Evolutionary conservation across 192 early-diverging fungal species (phyloP).

Genomic region (Coemansia sp.): DNA sequence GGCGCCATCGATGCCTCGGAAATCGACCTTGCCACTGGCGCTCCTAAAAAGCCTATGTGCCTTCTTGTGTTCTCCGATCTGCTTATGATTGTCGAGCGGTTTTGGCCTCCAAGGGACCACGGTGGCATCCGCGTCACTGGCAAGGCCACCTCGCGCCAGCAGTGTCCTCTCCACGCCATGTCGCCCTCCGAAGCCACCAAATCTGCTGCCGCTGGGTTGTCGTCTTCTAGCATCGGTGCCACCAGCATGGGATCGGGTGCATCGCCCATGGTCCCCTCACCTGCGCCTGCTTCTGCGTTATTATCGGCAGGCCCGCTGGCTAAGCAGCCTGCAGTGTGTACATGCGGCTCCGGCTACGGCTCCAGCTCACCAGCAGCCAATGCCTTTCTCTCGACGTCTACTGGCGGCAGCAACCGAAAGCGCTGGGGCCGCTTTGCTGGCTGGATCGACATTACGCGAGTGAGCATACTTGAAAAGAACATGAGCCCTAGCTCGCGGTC

Average conservation of each 20-base stretch:
- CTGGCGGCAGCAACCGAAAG: constrained; percentile 31
- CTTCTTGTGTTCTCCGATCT: constrained; percentile 52
- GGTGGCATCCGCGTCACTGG: constrained; percentile 45
- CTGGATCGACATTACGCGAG: constrained; percentile 48
- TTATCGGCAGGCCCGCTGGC: background rate
- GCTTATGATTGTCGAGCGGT: constrained; percentile 55
- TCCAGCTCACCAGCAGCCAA: constrained; percentile 15
- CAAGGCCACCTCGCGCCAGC: constrained; percentile 10
- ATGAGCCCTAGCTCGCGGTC: constrained; percentile 32
- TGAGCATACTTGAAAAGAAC: constrained; percentile 48
- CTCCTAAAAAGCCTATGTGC: constrained; percentile 45
- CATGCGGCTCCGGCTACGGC: constrained; percentile 5
- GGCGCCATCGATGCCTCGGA: constrained; percentile 51
- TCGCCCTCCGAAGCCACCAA: constrained; percentile 4
- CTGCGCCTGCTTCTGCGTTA: background rate
- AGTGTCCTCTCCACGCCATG: constrained; percentile 20
- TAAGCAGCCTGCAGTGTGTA: constrained; percentile 1
- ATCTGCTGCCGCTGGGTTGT: background rate
- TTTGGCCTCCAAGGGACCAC: constrained; percentile 44
- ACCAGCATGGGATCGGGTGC: background rate
- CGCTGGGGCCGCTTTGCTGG: constrained; percentile 47
- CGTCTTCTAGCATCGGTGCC: background rate
- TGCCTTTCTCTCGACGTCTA: constrained; percentile 35
- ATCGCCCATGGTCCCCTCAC: background rate
- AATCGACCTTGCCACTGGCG: constrained; percentile 46